Conservation (phyloP, 495 filamentous ascomycete genomes). For the Podospora fimiseda region DNA sequence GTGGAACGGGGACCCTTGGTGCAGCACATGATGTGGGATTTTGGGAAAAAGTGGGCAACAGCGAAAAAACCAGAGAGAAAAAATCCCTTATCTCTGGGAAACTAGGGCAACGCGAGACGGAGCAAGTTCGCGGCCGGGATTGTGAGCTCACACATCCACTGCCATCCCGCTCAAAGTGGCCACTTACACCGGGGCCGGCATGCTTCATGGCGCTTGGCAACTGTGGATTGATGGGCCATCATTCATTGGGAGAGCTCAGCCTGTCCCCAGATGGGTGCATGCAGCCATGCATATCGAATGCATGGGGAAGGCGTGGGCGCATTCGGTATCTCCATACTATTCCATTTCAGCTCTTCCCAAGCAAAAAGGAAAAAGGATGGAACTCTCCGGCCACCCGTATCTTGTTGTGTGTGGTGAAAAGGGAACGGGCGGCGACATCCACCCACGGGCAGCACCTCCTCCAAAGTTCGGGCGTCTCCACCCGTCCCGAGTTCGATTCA, state of each 20-base stretch:
- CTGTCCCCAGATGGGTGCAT: too few relatives aligned
- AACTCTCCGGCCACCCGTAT: background rate
- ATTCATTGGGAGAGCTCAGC: background rate
- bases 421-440: constrained; percentile 2
- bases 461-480: constrained; percentile 1
- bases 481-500: background rate
- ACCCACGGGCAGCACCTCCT: too few relatives aligned
- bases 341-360: background rate
- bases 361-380: background rate
- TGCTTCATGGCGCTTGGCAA: constrained; percentile 1
- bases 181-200: background rate
- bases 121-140: background rate
- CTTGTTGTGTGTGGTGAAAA: background rate
- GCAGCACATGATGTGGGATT: background rate
- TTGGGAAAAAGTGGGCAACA: constrained; percentile 8
- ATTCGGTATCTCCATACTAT: too few relatives aligned
- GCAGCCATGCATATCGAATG: too few relatives aligned
- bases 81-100: constrained; percentile 28
- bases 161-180: background rate
- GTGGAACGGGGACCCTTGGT: constrained; percentile 3
- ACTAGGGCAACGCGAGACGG: constrained; percentile 16
- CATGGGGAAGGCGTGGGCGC: too few relatives aligned
- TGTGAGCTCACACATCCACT: background rate
- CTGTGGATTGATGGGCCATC: background rate
- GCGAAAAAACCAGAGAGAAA: constrained; percentile 4